Conservation (phyloP, 2,329 filamentous ascomycete species). For the Achaetomium macrosporum region DNA sequence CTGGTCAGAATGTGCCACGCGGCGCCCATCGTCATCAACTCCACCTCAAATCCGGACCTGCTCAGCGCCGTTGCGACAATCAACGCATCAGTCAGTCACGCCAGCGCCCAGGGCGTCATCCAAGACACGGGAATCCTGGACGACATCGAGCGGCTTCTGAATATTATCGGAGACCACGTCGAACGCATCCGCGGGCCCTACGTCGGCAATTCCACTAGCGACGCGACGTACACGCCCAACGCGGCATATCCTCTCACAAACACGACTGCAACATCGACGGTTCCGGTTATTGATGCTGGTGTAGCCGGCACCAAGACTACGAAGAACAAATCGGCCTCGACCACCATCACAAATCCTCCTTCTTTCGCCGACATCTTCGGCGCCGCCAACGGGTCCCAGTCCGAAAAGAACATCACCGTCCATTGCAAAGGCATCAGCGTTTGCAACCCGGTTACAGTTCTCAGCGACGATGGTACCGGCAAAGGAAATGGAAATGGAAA, state of each 20-base stretch:
- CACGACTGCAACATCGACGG: neutral
- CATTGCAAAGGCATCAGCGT: constrained; percentile 14
- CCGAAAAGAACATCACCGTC: neutral
- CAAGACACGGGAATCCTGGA: neutral
- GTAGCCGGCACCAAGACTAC: neutral
- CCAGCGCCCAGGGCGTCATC: neutral
- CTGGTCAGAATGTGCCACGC: neutral
- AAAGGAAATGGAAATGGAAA: neutral
- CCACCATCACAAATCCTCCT: neutral
- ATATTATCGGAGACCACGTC: constrained; percentile 6
- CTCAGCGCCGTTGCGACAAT: neutral
- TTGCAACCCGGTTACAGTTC: constrained; percentile 13
- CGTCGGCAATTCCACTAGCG: neutral
- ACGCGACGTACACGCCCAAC: too few relatives aligned
- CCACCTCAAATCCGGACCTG: neutral
- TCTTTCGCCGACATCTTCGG: neutral
- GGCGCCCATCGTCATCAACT: neutral
- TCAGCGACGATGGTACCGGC: neutral
- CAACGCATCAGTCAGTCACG: neutral
- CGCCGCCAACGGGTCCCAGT: neutral
- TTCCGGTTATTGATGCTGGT: neutral
- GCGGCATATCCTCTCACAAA: neutral
- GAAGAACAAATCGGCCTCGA: neutral
- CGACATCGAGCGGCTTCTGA: constrained; percentile 1
- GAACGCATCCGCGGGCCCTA: neutral